Evolutionary conservation across 768 basidiomycete species (phyloP).

Genomic region (Nidularia pulvinata): DNA sequence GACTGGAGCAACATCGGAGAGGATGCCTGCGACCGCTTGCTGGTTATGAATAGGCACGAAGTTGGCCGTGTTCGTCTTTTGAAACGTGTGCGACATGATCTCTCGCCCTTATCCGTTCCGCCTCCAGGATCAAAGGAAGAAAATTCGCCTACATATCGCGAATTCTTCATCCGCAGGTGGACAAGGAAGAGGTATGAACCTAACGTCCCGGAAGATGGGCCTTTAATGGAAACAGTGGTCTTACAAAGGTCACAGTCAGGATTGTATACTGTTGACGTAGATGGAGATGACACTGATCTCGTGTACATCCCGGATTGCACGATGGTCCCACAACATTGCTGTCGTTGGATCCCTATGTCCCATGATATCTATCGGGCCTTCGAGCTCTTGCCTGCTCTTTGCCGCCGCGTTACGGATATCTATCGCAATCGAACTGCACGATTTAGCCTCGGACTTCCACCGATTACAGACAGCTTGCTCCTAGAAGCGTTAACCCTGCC

Average conservation of each 20-base stretch:
- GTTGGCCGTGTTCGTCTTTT: conserved; percentile 57
- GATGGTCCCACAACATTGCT: conserved; percentile 42
- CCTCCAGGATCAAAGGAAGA: conserved; percentile 48
- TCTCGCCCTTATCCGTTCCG: conserved; percentile 65
- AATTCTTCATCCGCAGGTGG: conserved; percentile 60
- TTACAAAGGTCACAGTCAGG: conserved; percentile 40
- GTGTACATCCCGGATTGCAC: conserved; percentile 12
- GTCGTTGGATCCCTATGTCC: conserved; percentile 55
- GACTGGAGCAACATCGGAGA: conserved; percentile 59
- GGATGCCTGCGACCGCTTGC: conserved; percentile 42
- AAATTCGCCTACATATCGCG: conserved; percentile 48
- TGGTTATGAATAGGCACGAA: conserved; percentile 57
- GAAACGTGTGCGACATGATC: conserved; percentile 58
- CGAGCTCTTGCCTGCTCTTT: conserved; percentile 62
- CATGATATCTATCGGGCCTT: conserved; percentile 49
- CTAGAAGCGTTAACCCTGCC: conserved; percentile 81
- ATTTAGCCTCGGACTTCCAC: conserved; percentile 57
- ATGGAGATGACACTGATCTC: neutral
- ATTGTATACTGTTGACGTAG: conserved; percentile 26
- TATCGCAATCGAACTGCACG: conserved; percentile 59
- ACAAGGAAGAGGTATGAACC: conserved; percentile 41
- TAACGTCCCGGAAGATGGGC: conserved; percentile 52
- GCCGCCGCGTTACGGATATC: conserved; percentile 62
- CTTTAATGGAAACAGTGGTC: conserved; percentile 56
- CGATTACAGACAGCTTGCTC: conserved; percentile 54